Evolutionary conservation across 73 alveolate genomes (phyloP), one percentile per base, ranked within the genome.

Genomic region (Tetrahymena malaccensis): DNA sequence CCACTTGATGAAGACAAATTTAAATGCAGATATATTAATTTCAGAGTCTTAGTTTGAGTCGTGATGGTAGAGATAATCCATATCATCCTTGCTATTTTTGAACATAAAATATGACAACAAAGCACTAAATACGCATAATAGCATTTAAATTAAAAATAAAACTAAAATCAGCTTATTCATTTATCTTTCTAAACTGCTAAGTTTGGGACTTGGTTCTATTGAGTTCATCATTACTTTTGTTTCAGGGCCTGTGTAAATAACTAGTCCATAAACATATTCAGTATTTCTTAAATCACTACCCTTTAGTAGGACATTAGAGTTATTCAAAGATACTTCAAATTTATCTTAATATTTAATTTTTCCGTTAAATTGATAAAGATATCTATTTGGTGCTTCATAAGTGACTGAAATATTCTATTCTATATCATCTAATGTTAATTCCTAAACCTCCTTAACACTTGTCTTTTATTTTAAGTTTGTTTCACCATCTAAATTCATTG

Each of bases 401-500:
- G 93, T 95, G 1, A 95, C 94, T 0, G 95, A 43, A 50, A 95
- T 95, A 85, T 94, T 95, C 93, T 85, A 50, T 33, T 70, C 89
- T 27, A 70, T 70, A 19, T 93, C 97, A 22, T 38, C 96, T 70
- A 97, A 84, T 22, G 97, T 95, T 85, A 38, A 84, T 85, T 93
- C 98, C 44, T 95, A 97, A 40, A 37, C 25, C 94, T 96, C 97
- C 93, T 43, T 94, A 94, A 96, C 94, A 94, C 96, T 43, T n/a
- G 57, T 94, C 84, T 94, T 94, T 44, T 34, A 56, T 96, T 97
- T 97, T 50, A 98, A 44, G 94, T 96, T 97, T 4, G 98, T 97
- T 55, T 98, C 99, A 0, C 99, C 99, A 97, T 98, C 99, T 35
- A 98, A 95, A 84, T 97, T 97, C 95, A 97, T 98, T 6, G 99